Conservation (phyloP, 2,329 filamentous ascomycete species). For the Aureobasidium leucospermi region DNA sequence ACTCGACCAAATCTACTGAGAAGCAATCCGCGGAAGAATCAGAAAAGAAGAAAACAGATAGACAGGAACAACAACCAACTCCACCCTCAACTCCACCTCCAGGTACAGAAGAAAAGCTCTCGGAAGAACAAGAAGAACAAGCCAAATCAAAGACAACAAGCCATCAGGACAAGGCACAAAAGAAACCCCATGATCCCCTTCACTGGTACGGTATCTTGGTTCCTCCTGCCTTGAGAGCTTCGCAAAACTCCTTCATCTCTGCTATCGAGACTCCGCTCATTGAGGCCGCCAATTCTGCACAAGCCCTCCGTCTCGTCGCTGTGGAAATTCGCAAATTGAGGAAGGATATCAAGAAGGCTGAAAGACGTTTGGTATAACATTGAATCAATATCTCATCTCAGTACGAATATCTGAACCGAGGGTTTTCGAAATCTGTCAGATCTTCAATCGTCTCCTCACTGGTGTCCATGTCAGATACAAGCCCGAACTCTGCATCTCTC, state of each 20-base stretch:
- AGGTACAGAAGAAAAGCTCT: background rate
- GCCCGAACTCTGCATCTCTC: constrained; percentile 28
- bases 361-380: constrained; percentile 15
- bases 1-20: background rate
- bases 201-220: constrained; percentile 50
- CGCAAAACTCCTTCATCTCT: constrained; percentile 52
- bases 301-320: constrained; percentile 58
- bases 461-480: constrained; percentile 4
- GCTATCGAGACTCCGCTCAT: constrained; percentile 53
- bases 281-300: constrained; percentile 48
- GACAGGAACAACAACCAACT: background rate
- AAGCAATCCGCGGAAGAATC: no score
- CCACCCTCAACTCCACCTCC: background rate
- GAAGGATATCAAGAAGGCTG: constrained; percentile 38
- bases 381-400: constrained; percentile 1
- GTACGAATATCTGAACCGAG: constrained; percentile 22
- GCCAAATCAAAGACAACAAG: background rate
- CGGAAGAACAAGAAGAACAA: background rate
- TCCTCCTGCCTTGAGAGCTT: constrained; percentile 42
- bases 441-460: constrained; percentile 28
- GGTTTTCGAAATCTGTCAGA: constrained; percentile 34
- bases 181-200: constrained; percentile 44
- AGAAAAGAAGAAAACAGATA: background rate
- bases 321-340: constrained; percentile 56
- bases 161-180: background rate